Evolutionary conservation across 352 stramenopile species (phyloP), one percentile per base, ranked within the genome.

Genomic region (Globisporangium irregulare): DNA sequence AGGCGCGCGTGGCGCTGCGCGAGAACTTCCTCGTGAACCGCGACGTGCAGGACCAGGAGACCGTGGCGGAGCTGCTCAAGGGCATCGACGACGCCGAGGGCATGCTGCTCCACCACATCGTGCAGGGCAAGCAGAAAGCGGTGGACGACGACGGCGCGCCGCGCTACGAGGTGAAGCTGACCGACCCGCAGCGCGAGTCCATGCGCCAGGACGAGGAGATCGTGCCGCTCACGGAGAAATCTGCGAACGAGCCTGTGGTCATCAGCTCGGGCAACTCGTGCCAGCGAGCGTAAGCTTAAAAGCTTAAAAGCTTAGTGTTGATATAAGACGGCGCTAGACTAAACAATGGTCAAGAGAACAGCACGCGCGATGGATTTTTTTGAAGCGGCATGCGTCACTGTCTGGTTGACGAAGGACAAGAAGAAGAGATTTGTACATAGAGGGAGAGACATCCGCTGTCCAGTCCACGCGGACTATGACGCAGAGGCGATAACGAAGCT

Each of bases 191-290:
- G 72, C 82, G 81, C 55, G 72, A 75, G 15, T 56, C 74, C 53
- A 94, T 95, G 85, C 85, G 88, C 38, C 83, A 95, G 73, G 84
- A 95, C 68, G 88, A 95, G 64, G 86, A 95, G 73, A 78, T 95
- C 62, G 86, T 73, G 67, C 86, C 86, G 36, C 62, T 95, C 54
- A 94, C 87, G 51, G 78, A 89, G 25, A 91, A 92, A 69, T 92
- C 82, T 56, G 83, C 77, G 25, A 78, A 73, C 32, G 74, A 93
- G 54, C 83, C 86, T 5, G 74, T 94, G 18, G 81, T 95, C 43
- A 90, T 93, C 64, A 90, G 88, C 77, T 92, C 86, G 54, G 86
- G 87, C 65, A 93, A 93, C 64, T 74, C 86, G 14, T 93, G 87
- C 69, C 77, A 92, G 59, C 85, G 86, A 24, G 75, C 84, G 1